phyloP scores from a whole-genome alignment of 2,329 filamentous ascomycete genomes.

The Alternaria sp. region DNA sequence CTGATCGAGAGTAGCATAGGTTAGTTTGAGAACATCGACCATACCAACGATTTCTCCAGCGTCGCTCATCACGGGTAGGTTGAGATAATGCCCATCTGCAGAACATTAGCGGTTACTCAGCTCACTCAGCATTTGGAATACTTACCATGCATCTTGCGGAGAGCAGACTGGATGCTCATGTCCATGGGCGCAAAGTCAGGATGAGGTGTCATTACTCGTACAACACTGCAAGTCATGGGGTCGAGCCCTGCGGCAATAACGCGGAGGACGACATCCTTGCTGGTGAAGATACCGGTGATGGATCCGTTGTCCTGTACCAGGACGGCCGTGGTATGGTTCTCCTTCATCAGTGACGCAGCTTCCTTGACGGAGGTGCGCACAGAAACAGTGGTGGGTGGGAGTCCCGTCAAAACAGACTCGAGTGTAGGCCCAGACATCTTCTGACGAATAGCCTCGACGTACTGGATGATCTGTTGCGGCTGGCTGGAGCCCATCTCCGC shows the following conservation, averaged over 20 bases:
- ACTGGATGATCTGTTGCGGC: slow-evolving; percentile 98
- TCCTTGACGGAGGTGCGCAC: slow-evolving; percentile 97
- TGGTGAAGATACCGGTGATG: slow-evolving; percentile 99
- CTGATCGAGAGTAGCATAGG: slow-evolving; percentile 96
- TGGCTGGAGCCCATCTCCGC: slow-evolving; percentile 95
- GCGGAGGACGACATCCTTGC: slow-evolving; percentile 97
- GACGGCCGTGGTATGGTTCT: slow-evolving; percentile 96
- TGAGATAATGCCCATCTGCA: slow-evolving; percentile 96
- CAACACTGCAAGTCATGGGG: slow-evolving; percentile 93
- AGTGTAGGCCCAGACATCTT: slow-evolving; percentile 99
- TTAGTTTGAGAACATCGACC: slow-evolving; percentile 98
- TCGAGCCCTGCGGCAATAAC: slow-evolving; percentile 97
- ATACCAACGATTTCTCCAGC: slow-evolving; percentile 97
- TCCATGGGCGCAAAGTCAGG: slow-evolving; percentile 98
- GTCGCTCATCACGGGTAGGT: slow-evolving; percentile 98
- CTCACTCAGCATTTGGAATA: background rate
- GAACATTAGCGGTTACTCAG: slow-evolving; percentile 22
- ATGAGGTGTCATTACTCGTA: slow-evolving; percentile 98
- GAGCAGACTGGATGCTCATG: slow-evolving; percentile 97
- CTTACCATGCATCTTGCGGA: slow-evolving; percentile 98
- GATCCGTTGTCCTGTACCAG: slow-evolving; percentile 95
- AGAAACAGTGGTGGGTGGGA: slow-evolving; percentile 92
- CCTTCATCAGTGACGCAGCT: slow-evolving; percentile 95
- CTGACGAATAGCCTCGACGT: slow-evolving; percentile 90
- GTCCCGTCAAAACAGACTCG: slow-evolving; percentile 90